Base-by-base conservation (phyloP, 1,284 basidiomycete species). In the Naganishia sp. region DNA sequence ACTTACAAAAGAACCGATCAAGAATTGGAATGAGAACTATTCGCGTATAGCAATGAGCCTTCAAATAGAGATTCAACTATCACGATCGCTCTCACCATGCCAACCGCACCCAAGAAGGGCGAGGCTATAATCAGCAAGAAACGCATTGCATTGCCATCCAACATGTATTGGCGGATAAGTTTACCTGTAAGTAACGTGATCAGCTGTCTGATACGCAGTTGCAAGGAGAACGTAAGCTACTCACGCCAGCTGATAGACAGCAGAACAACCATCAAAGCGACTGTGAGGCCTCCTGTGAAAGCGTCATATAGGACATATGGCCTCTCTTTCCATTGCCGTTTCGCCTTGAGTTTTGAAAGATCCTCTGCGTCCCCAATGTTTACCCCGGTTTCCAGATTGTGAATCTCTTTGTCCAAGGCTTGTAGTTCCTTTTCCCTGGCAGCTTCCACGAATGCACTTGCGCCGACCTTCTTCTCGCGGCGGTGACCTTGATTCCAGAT, bases 201-300 rank as follows among this genome's bases (percentile, higher is more conserved):
- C 10, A 32, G 6, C 17, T 15, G 23, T 13, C 10, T 32, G 15
- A 3, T 13, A 52, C 25, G 28, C 28, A 17, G 28, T 4, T 52
- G 25, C 3, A 3, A 32, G 15, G 50, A 18, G 3, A 21, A 55
- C 28, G 23, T 25, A 17, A 73, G 63, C 69, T 56, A 67, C 75
- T 65, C 15, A 76, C 50, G 66, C 77, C 74, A 39, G 35, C 35
- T 39, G 13, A 39, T 68, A 74, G 51, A 57, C 67, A 46, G 68
- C 71, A 71, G 67, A 75, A 64, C 3, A 65, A 77, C 65, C 61
- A 68, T 67, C 11, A 73, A 23, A 21, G 74, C 74, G 41, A 83
- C 80, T 1, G 81, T 79, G 21, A 84, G 64, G 5, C 83, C 84
- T 67, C 83, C 83, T 68, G 82, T 79, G 11, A 85, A 68, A 6